Conservation (phyloP, 129 eudicot species). For the Arctium lappa region DNA sequence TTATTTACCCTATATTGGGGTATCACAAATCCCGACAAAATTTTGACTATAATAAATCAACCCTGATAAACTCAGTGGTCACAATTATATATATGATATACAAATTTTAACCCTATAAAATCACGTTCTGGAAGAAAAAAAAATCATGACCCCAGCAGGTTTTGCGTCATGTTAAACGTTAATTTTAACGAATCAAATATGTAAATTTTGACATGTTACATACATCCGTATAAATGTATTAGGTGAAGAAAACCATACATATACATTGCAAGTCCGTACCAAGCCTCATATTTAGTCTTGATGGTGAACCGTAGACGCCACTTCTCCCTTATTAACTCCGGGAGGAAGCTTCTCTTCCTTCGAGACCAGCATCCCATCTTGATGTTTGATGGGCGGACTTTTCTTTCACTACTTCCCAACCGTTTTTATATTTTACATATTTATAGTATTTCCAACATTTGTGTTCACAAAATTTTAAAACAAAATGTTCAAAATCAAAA, state of each 20-base stretch:
- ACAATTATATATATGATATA: too few species aligned
- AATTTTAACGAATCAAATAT: too few species aligned
- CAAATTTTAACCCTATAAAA: too few species aligned
- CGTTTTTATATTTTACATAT: background rate
- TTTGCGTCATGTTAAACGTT: too few species aligned
- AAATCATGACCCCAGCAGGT: too few species aligned
- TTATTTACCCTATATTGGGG: too few species aligned
- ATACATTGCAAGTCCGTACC: background rate
- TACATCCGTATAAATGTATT: background rate
- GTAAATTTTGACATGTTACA: background rate
- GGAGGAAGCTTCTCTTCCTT: background rate
- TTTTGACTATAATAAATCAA: too few species aligned
- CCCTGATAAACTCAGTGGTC: too few species aligned
- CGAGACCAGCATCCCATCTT: background rate
- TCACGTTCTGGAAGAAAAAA: too few species aligned
- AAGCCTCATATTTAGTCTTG: background rate
- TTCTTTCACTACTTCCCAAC: background rate
- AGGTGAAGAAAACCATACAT: background rate
- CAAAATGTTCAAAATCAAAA: background rate
- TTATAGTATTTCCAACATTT: background rate
- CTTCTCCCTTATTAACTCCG: background rate
- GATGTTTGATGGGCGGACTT: slow-evolving; percentile 4
- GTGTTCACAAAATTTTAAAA: background rate
- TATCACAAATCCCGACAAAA: too few species aligned
- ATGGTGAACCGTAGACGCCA: background rate